Conservation (phyloP, 73 alveolate species). For the Tetrahymena borealis region DNA sequence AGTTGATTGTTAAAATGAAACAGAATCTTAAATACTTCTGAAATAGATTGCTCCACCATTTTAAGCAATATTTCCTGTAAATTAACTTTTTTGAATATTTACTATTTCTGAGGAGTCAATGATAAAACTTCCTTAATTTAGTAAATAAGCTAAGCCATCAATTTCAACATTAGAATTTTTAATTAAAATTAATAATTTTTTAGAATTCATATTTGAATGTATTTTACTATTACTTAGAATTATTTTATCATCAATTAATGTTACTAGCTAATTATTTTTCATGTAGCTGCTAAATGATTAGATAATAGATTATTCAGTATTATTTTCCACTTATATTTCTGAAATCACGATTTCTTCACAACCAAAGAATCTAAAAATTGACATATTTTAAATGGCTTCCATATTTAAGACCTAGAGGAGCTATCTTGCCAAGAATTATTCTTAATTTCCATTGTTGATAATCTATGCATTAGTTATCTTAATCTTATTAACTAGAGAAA, state of each 20-base stretch:
- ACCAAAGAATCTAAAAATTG: too few relatives aligned
- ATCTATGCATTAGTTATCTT: too few relatives aligned
- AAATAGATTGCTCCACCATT: background rate
- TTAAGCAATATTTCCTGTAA: background rate
- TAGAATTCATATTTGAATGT: background rate
- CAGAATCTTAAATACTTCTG: background rate
- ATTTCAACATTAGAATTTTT: background rate
- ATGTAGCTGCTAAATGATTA: too few relatives aligned
- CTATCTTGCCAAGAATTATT: too few relatives aligned
- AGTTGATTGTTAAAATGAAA: background rate
- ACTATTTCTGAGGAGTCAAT: background rate
- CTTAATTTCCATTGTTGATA: too few relatives aligned
- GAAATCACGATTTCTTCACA: too few relatives aligned
- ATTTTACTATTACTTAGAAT: background rate
- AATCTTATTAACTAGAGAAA: too few relatives aligned
- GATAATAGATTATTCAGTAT: too few relatives aligned
- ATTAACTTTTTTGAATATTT: background rate
- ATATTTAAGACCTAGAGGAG: too few relatives aligned
- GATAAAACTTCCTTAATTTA: background rate
- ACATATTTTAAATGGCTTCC: too few relatives aligned
- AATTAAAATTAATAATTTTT: background rate
- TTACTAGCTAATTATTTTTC: too few relatives aligned
- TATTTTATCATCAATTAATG: background rate
- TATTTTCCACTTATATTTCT: too few relatives aligned
- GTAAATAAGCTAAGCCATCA: background rate